Percentiles rank a stretch among this genome's conserved stretches.
These are phyloP conservation scores for Aphanomyces astaci DNA, from an alignment of 352 stramenopile species.

Conservation along the genomic window DNA sequence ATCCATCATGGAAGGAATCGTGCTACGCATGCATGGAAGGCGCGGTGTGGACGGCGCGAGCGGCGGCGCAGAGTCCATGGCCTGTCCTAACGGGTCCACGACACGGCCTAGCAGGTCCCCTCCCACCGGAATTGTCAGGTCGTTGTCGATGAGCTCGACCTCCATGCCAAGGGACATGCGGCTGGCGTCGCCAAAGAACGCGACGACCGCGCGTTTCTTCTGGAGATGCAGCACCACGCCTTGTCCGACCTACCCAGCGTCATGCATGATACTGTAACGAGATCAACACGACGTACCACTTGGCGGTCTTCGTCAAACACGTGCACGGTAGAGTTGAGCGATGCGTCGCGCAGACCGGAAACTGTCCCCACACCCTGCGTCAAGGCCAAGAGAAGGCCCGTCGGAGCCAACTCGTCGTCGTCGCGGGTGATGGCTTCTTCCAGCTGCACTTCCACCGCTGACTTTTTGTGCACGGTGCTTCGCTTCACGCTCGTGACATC, in stretches of 20 bases:
- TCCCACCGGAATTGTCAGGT: conserved; percentile 46
- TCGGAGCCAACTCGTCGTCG: conserved; percentile 34
- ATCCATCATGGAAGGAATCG: conserved; percentile 55
- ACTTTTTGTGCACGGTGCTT: conserved; percentile 4
- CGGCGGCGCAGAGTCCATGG: conserved; percentile 31
- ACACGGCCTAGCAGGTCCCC: conserved; percentile 39
- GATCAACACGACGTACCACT: conserved; percentile 14
- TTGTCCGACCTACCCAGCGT: conserved; percentile 31
- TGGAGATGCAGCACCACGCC: conserved; percentile 46
- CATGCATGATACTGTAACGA: not conserved
- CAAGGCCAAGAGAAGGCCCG: conserved; percentile 52
- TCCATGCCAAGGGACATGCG: conserved; percentile 48
- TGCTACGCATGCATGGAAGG: conserved; percentile 29
- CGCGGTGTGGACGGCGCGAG: conserved; percentile 44
- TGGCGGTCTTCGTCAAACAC: conserved; percentile 28
- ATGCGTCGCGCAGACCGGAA: conserved; percentile 60
- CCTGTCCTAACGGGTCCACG: conserved; percentile 44
- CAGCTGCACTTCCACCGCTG: conserved; percentile 9
- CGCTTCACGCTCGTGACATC: not conserved
- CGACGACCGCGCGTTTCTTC: conserved; percentile 51
- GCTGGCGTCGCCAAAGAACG: conserved; percentile 37
- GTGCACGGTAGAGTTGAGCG: conserved; percentile 58
- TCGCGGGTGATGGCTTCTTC: conserved; percentile 17
- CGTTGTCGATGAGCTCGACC: conserved; percentile 41
- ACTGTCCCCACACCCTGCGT: conserved; percentile 66